Evolutionary conservation across 164 flowering plant species (phyloP), one percentile per base, ranked within the genome.

Genomic region (Stephania japonica): DNA sequence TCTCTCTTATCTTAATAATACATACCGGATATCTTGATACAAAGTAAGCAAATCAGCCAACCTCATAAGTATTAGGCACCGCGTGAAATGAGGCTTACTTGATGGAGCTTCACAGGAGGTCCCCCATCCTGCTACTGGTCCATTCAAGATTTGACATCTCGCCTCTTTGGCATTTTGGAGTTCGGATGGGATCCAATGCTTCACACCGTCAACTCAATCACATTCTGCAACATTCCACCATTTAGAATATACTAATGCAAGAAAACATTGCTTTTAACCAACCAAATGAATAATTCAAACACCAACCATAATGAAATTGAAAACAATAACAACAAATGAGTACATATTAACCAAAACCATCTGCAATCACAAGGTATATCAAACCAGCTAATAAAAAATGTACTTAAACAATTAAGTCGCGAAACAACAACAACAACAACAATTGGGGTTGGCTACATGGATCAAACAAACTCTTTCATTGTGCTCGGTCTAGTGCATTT

Each of bases 101-200:
- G 94, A 93, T 56, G 92, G 97, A 90, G 92, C 98, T 95, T 95
- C 98, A 67, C 98, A 93, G 99, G 98, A 79, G 94, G 99, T 93
- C 98, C 76, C 98, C 99, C 98, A 82, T 74, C 96, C 98, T 90
- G 98, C 76, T 95, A 91, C 98, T 95, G 69, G 87, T 93, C 99
- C 97, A 88, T 73, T 87, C 92, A 92, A 91, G 90, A 67, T 6
- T 27, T 65, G 49, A 42, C n/a, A 42, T 63, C 62, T 73, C 70
- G 82, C 96, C 94, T 85, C 90, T 44, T n/a, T 76, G 65, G 90
- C 96, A 91, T 89, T 87, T 93, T 94, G 94, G 96, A 92, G 91
- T 89, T 88, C 94, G 25, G 59, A 67, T 78, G 94, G 94, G 93
- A 89, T 93, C 98, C 97, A 93, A 91, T 94, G 98, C 94, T 83